Evolutionary conservation across 176 grass and related monocot species (phyloP), one percentile per base, ranked within the genome.

Genomic region (Oropetium thomaeum): DNA sequence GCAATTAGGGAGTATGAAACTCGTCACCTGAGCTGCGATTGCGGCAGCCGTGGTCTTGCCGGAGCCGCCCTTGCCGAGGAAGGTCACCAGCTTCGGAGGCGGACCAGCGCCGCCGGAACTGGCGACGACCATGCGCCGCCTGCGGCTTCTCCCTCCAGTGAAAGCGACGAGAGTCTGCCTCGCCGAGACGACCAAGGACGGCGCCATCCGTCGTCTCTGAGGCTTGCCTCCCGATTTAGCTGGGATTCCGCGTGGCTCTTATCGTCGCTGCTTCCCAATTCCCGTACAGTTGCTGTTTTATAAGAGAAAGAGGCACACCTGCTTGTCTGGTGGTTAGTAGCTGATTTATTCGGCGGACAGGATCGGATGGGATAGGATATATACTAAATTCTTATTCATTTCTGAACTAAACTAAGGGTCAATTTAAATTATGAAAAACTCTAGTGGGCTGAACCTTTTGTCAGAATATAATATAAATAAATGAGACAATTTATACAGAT

Each of bases 21-120:
- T n/a, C 20, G 16, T 58, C n/a, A 90, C 96, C 89, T 86, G 79
- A 29, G 91, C 83, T 1, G 96, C 96, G 48, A 94, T 69, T 22
- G 88, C 84, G 33, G 96, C 91, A 10, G 87, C 89, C 32, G 91
- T 88, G 64, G 96, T 98, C 84, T 98, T 98, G 45, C 96, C 91
- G 51, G 91, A 87, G 43, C 89, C 91, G 15, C 91, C 89, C 76
- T 98, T 98, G 7, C 96, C 96, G 39, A 95, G 81, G 53, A 98
- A 98, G n/a, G 96, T 90, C 67, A 94, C 86, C 82, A 98, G 76
- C 69, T 87, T 92, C 58, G 96, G 81, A 9, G 89, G 80, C 71
- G 62, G 23, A 40, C 68, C 33, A 28, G 68, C 79, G 28, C 74
- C 75, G 35, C 53, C 43, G 53, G 75, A 62, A 53, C 55, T 74